Percentiles rank a stretch among this genome's conserved stretches.
phyloP scores from a whole-genome alignment of 164 flowering plant genomes.

The Stephania japonica region DNA sequence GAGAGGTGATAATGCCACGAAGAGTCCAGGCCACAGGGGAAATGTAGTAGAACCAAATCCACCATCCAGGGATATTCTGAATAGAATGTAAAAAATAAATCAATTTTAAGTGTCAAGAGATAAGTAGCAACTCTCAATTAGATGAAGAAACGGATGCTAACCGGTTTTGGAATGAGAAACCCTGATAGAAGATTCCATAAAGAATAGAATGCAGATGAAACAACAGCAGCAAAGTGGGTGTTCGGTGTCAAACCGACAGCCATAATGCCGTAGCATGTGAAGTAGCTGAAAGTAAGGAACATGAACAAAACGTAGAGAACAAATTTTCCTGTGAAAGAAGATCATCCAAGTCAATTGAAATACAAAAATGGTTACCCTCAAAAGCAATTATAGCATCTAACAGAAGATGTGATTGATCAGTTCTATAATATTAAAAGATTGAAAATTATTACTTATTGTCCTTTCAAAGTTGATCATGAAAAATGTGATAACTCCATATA shows the following conservation, averaged over 20 bases:
- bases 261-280: slow-evolving; percentile 19
- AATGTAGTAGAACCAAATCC: slow-evolving; percentile 10
- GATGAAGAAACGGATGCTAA: background rate
- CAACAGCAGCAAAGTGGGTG: slow-evolving; percentile 4
- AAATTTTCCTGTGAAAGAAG: background rate
- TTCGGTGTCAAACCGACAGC: slow-evolving; percentile 7
- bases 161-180: slow-evolving; percentile 14
- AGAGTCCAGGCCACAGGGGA: slow-evolving; percentile 22
- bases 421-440: background rate
- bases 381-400: background rate
- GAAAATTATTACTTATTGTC: slow-evolving; percentile 39
- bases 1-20: slow-evolving; percentile 60
- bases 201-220: slow-evolving; percentile 13
- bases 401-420: background rate
- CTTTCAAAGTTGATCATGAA: slow-evolving; percentile 74
- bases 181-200: slow-evolving; percentile 22
- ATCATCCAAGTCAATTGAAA: background rate
- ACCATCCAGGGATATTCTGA: slow-evolving; percentile 12
- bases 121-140: background rate
- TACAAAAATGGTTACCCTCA: background rate
- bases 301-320: slow-evolving; percentile 9
- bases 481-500: slow-evolving; percentile 67
- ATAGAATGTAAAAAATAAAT: background rate
- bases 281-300: slow-evolving; percentile 12
- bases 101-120: background rate